phyloP scores from a whole-genome alignment of 768 basidiomycete genomes.

The Thelephora aurantiotincta region DNA sequence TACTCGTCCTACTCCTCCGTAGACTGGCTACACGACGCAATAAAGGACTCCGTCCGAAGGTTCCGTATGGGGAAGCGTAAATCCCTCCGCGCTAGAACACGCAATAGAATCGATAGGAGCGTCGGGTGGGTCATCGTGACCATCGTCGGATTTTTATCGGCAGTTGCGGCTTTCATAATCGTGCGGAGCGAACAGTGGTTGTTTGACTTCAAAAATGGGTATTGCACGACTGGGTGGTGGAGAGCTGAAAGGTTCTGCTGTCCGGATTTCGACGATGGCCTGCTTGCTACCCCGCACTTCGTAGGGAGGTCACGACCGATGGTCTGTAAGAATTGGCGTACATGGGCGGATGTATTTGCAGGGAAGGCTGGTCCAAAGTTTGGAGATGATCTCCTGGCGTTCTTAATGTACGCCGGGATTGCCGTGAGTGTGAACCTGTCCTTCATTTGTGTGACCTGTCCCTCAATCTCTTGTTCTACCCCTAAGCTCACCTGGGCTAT shows the following conservation, averaged over 20 bases:
- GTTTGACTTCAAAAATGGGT: conserved; percentile 89
- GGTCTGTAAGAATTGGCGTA: conserved; percentile 53
- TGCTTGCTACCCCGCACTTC: conserved; percentile 1
- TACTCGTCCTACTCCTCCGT: conserved; percentile 83
- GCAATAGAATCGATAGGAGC: conserved; percentile 56
- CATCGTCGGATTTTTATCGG: conserved; percentile 75
- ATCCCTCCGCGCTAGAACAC: conserved; percentile 52
- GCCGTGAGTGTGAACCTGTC: conserved; percentile 46
- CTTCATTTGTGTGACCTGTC: conserved; percentile 46
- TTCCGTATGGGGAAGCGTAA: conserved; percentile 55
- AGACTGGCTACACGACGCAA: conserved; percentile 94
- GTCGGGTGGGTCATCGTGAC: conserved; percentile 87
- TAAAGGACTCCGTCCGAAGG: conserved; percentile 83
- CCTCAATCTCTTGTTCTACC: not conserved
- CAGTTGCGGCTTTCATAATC: conserved; percentile 76
- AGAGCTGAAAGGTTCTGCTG: conserved; percentile 80
- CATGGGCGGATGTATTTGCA: conserved; percentile 54
- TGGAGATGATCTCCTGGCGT: conserved; percentile 40
- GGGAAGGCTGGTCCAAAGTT: conserved; percentile 14
- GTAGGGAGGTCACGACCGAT: conserved; percentile 10
- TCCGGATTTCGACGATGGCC: conserved; percentile 18
- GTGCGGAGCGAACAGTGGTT: conserved; percentile 77
- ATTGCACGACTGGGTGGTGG: conserved; percentile 58
- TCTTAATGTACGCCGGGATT: conserved; percentile 52
- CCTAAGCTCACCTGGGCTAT: conserved; percentile 61